phyloP scores from a whole-genome alignment of 306 rosid genomes.

The Vigna mungo region DNA sequence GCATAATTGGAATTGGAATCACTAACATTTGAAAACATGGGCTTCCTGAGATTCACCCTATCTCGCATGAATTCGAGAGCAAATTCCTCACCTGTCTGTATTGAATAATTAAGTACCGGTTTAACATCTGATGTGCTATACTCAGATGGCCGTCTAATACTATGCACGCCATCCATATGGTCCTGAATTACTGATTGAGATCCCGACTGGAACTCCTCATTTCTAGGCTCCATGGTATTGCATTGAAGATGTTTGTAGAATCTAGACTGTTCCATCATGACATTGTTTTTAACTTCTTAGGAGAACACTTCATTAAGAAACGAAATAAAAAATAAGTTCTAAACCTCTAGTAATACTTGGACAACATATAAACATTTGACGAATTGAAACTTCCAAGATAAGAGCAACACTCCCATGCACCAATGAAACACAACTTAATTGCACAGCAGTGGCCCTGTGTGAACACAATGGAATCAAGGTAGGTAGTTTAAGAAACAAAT shows the following conservation, averaged over 20 bases:
- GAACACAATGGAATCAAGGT: conserved; percentile 19
- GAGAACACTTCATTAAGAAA: conserved; percentile 12
- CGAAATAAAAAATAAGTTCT: conserved; percentile 24
- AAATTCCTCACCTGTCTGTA: conserved; percentile 90
- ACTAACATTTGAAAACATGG: conserved; percentile 53
- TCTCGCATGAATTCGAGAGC: conserved; percentile 86
- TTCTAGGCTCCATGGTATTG: conserved; percentile 63
- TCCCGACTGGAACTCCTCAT: conserved; percentile 58
- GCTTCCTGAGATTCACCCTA: conserved; percentile 63
- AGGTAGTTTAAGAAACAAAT: conserved; percentile 19
- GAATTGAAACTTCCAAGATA: conserved; percentile 36
- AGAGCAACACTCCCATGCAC: neutral
- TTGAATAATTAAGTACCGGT: conserved; percentile 74
- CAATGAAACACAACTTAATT: neutral
- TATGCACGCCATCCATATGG: conserved; percentile 52
- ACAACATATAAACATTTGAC: conserved; percentile 23
- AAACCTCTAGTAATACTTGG: conserved; percentile 12
- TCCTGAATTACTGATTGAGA: conserved; percentile 60
- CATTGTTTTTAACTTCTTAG: conserved; percentile 36
- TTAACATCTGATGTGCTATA: conserved; percentile 51
- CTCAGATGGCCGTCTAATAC: conserved; percentile 64
- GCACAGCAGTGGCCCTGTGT: conserved; percentile 34
- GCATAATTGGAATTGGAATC: conserved; percentile 62
- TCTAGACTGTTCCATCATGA: conserved; percentile 52
- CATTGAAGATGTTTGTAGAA: conserved; percentile 48